A percentile compares a stretch with the other conserved stretches of the same genome.
Evolutionary conservation across 768 basidiomycete genomes (phyloP).

Genomic region (Hygrocybe punicea): DNA sequence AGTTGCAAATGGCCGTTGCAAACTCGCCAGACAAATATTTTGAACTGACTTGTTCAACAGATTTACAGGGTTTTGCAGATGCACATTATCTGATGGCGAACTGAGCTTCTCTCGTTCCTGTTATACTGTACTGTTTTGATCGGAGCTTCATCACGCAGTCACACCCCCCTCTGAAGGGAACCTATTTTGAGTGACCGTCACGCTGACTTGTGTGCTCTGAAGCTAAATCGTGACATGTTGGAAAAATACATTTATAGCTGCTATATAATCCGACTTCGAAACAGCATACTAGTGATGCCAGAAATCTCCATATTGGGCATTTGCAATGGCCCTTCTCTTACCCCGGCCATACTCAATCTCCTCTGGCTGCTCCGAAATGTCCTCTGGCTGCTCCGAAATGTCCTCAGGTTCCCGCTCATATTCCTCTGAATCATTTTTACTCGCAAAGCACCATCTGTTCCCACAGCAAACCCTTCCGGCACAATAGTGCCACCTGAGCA

Average conservation of each 20-base stretch:
- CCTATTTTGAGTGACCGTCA: not conserved
- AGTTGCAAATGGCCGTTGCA: too few relatives aligned
- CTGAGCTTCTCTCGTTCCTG: too few relatives aligned
- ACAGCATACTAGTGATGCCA: not conserved
- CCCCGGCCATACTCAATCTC: not conserved
- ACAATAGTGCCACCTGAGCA: not conserved
- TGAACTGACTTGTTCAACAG: too few relatives aligned
- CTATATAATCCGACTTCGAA: not conserved
- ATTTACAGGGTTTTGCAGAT: too few relatives aligned
- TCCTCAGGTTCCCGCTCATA: not conserved
- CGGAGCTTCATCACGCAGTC: not conserved
- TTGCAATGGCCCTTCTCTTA: not conserved
- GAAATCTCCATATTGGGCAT: not conserved
- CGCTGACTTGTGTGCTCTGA: not conserved
- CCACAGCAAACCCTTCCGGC: not conserved
- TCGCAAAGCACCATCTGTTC: not conserved
- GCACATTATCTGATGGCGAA: too few relatives aligned
- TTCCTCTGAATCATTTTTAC: not conserved
- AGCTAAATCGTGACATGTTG: not conserved
- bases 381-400: too few relatives aligned
- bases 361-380: not conserved
- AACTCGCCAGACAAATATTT: too few relatives aligned
- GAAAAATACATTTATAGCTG: not conserved
- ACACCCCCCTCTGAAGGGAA: not conserved
- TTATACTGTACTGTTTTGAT: not conserved